These are phyloP conservation scores for Mimosa pudica DNA, from an alignment of 306 rosid species.

Conservation along the genomic window DNA sequence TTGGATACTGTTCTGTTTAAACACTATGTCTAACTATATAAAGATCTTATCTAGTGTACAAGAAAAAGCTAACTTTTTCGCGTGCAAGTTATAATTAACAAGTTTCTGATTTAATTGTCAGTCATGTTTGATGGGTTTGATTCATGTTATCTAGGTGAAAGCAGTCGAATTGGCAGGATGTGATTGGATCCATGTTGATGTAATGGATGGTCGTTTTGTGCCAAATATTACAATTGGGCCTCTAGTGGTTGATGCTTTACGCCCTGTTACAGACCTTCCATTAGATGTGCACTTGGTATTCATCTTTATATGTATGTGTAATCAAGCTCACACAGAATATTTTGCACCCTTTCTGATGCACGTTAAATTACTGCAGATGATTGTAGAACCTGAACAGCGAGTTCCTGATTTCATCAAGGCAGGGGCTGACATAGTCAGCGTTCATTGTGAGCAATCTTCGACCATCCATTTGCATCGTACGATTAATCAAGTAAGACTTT, in stretches of 20 bases:
- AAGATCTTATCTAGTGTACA: slow-evolving; percentile 19
- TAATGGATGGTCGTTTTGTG: slow-evolving; percentile 99
- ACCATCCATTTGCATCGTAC: slow-evolving; percentile 99
- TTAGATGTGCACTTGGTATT: slow-evolving; percentile 97
- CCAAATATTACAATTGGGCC: slow-evolving; percentile 99
- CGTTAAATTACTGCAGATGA: slow-evolving; percentile 67
- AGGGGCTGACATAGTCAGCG: slow-evolving; percentile 97
- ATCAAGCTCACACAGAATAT: slow-evolving; percentile 3
- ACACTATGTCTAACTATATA: slow-evolving; percentile 11
- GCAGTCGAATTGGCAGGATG: slow-evolving; percentile 99
- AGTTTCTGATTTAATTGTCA: slow-evolving; percentile 22
- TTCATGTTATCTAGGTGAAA: slow-evolving; percentile 66
- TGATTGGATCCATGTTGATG: slow-evolving; percentile 99
- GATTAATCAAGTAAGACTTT: slow-evolving; percentile 64
- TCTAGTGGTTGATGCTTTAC: slow-evolving; percentile 92
- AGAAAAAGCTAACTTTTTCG: slow-evolving; percentile 1
- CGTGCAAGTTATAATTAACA: slow-evolving; percentile 33
- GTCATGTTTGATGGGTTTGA: slow-evolving; percentile 12
- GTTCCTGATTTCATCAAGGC: slow-evolving; percentile 99
- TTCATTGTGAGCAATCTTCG: slow-evolving; percentile 89
- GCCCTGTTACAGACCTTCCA: slow-evolving; percentile 99
- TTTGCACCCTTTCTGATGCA: slow-evolving; percentile 38
- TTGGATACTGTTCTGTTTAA: background rate
- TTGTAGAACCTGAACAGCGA: slow-evolving; percentile 95
- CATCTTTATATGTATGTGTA: slow-evolving; percentile 30